Conservation (phyloP, 345 rosid genomes). For the Sapria himalayana region DNA sequence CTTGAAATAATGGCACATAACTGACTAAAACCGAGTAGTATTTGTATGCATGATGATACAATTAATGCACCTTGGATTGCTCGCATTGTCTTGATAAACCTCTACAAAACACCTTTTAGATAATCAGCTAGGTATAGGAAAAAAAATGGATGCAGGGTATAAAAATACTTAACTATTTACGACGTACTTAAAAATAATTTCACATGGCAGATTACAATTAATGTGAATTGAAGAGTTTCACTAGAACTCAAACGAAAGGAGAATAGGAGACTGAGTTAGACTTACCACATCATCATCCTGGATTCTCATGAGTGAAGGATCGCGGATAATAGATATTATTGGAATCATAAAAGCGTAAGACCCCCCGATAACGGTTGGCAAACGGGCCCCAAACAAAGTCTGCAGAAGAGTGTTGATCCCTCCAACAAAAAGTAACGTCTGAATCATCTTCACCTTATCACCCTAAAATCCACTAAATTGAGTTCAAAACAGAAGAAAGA, state of each 20-base stretch:
- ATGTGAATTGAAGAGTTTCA: neutral
- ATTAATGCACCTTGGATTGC: slow-evolving; percentile 85
- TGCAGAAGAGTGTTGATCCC: slow-evolving; percentile 86
- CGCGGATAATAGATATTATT: slow-evolving; percentile 69
- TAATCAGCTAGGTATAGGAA: too few species aligned
- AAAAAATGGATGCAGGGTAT: too few species aligned
- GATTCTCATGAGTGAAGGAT: slow-evolving; percentile 51
- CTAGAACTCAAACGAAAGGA: slow-evolving; percentile 8
- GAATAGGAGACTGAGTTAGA: slow-evolving; percentile 8
- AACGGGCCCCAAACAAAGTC: slow-evolving; percentile 76
- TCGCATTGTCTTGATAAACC: slow-evolving; percentile 77
- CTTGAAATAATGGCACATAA: slow-evolving; percentile 81
- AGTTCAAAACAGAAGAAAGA: neutral
- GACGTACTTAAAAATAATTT: too few species aligned
- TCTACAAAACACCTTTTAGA: slow-evolving; percentile 68
- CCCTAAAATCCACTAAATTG: slow-evolving; percentile 28
- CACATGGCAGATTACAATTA: too few species aligned
- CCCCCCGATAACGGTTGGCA: slow-evolving; percentile 90
- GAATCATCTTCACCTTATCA: slow-evolving; percentile 89
- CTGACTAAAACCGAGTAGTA: slow-evolving; percentile 77
- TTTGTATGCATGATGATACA: slow-evolving; percentile 75
- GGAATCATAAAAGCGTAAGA: slow-evolving; percentile 98
- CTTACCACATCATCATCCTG: slow-evolving; percentile 62
- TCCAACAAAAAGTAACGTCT: slow-evolving; percentile 76
- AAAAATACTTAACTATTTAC: too few species aligned